Conservation (phyloP, 1,284 basidiomycete species). For the Ganoderma multipileum region DNA sequence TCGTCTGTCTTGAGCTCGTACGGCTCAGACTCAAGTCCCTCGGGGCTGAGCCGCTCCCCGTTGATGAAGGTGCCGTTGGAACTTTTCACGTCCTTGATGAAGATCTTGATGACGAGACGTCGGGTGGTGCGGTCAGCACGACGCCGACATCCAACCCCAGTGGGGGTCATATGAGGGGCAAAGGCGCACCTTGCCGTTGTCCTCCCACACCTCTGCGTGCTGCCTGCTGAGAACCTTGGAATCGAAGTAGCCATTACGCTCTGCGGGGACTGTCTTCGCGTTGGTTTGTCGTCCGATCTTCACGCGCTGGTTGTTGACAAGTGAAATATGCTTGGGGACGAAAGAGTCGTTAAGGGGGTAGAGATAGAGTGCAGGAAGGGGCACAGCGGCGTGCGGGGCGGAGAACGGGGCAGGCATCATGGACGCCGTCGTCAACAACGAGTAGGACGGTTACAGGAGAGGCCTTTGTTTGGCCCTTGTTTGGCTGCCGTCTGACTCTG, state of each 20-base stretch:
- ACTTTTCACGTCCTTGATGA: constrained; percentile 98
- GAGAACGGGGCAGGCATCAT: constrained; percentile 45
- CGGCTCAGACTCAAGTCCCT: constrained; percentile 92
- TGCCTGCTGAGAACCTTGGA: constrained; percentile 95
- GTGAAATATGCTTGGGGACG: constrained; percentile 93
- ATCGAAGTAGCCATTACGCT: constrained; percentile 97
- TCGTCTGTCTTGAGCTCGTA: constrained; percentile 96
- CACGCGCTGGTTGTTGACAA: constrained; percentile 74
- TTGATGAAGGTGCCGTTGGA: constrained; percentile 99
- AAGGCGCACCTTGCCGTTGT: constrained; percentile 76
- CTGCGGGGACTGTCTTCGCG: constrained; percentile 93
- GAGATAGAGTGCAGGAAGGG: constrained; percentile 82
- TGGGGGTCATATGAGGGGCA: not conserved
- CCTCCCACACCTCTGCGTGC: constrained; percentile 99
- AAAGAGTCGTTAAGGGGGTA: constrained; percentile 98
- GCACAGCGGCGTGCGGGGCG: constrained; percentile 39
- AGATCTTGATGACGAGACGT: constrained; percentile 67
- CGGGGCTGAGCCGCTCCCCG: constrained; percentile 88
- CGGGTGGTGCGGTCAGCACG: constrained; percentile 8
- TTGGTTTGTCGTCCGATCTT: constrained; percentile 99
- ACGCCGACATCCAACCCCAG: not conserved
- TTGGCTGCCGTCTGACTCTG: constrained; percentile 34
- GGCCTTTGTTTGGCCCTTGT: constrained; percentile 39
- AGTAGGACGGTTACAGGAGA: constrained; percentile 35
- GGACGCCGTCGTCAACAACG: constrained; percentile 41